phyloP scores from a whole-genome alignment of 164 flowering plant genomes.

The grape (Vitis vinifera) region DNA sequence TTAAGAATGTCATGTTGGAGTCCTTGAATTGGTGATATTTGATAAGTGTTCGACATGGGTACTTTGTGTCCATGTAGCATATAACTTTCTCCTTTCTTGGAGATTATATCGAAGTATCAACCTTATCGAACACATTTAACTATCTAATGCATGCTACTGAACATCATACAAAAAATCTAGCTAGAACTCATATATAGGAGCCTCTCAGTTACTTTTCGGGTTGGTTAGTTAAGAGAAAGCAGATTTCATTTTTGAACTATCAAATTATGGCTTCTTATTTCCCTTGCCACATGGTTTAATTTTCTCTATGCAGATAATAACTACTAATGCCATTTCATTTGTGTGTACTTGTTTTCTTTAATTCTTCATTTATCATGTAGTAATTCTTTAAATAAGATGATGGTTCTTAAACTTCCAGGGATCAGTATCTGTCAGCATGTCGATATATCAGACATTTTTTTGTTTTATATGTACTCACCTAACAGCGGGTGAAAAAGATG shows the following conservation, averaged over 20 bases:
- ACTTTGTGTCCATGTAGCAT: neutral
- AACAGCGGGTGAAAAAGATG: slow-evolving; percentile 88
- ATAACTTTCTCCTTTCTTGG: neutral
- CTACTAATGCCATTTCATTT: neutral
- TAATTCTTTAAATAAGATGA: slow-evolving; percentile 3
- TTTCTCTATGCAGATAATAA: neutral
- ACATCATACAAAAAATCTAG: neutral
- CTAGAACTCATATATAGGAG: neutral
- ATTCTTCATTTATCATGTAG: neutral
- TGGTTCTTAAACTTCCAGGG: slow-evolving; percentile 58
- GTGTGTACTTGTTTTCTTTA: too few relatives aligned
- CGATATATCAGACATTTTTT: slow-evolving; percentile 87
- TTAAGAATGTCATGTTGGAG: neutral
- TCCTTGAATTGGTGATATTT: neutral
- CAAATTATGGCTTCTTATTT: neutral
- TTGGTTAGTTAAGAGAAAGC: neutral
- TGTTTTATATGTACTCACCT: slow-evolving; percentile 94
- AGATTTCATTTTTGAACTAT: neutral
- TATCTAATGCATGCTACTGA: neutral
- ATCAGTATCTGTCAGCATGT: slow-evolving; percentile 94
- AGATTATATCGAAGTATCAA: neutral
- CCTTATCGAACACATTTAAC: neutral
- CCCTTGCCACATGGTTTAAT: neutral
- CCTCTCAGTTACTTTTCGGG: neutral
- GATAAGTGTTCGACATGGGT: neutral